Evolutionary conservation across 2,329 filamentous ascomycete genomes (phyloP).

Genomic region (Botrytis hyacinthi): DNA sequence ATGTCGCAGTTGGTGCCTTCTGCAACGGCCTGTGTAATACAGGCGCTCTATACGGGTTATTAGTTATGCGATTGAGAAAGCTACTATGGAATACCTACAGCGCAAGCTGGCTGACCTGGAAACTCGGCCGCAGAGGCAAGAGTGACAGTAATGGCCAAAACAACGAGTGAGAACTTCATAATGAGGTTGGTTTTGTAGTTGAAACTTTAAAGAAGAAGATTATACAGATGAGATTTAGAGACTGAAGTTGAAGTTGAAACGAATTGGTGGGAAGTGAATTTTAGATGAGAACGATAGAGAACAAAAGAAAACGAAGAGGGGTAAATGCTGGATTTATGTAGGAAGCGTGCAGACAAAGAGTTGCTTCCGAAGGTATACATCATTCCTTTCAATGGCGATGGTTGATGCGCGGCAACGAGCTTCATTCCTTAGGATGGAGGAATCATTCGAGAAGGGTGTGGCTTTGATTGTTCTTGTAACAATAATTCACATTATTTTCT

Average conservation of each 20-base stretch:
- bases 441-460: background rate
- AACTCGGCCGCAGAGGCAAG: background rate
- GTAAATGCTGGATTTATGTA: background rate
- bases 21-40: background rate
- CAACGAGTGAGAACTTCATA: slow-evolving; percentile 10
- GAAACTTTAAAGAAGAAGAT: background rate
- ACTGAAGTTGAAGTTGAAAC: background rate
- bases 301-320: slow-evolving; percentile 6
- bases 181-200: background rate
- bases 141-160: background rate
- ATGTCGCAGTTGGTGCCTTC: slow-evolving; percentile 11
- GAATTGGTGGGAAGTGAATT: background rate
- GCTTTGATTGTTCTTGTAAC: background rate
- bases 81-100: background rate
- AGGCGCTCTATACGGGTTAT: background rate
- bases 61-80: background rate
- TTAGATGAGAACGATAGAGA: background rate
- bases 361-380: background rate
- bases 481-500: background rate
- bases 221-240: background rate
- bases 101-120: slow-evolving; percentile 7
- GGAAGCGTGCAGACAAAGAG: background rate
- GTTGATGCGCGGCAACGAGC: background rate
- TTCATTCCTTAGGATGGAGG: background rate
- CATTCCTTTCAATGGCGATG: background rate